Base-by-base conservation (phyloP, 2,329 filamentous ascomycete species). In the Neopestalotiopsis sp. region DNA sequence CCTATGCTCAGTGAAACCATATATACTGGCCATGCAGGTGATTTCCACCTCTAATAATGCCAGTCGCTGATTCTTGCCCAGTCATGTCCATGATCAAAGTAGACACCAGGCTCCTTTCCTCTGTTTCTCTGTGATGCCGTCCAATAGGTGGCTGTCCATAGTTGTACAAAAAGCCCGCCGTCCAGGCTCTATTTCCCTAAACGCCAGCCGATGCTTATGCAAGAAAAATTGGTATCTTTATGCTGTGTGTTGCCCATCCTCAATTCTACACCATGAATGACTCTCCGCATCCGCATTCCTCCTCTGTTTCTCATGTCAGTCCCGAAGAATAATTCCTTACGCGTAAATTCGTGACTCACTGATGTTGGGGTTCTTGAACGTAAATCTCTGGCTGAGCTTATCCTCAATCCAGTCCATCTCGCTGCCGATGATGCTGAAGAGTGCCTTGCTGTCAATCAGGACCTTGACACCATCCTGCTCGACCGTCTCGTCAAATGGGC, bases 401-500 rank as follows among this genome's bases (percentile, higher is more conserved):
- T 98, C 96, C 82, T 98, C 95, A 12, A 95, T 87, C 95, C 95
- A 99, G 78, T 99, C 96, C 96, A 99, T 99, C 83, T 98, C 95
- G 78, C 93, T 97, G 5, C 96, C 96, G 75, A 99, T 98, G 67
- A 99, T 98, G 81, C 95, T 98, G 79, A 99, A 95, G 64, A 99
- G 84, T 57, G 96, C 96, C 85, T 98, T 98, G 86, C 94, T 97
- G 81, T 99, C 96, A 68, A 99, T 96, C 79, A 98, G 81, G 42
- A 99, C 95, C 82, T 93, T 95, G 68, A 99, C 95, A 0, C 95
- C 96, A 76, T 98, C 96, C 79, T 99, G 96, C 78, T 97, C 95
- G 1, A 99, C 94, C 65, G 91, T 87, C 81, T 99, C 96, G 76
- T 99, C 96, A 76, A 98, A 95, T 49, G 88, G 85, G 4, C 91